phyloP scores from a whole-genome alignment of 306 rosid species.

The Vigna mungo region DNA sequence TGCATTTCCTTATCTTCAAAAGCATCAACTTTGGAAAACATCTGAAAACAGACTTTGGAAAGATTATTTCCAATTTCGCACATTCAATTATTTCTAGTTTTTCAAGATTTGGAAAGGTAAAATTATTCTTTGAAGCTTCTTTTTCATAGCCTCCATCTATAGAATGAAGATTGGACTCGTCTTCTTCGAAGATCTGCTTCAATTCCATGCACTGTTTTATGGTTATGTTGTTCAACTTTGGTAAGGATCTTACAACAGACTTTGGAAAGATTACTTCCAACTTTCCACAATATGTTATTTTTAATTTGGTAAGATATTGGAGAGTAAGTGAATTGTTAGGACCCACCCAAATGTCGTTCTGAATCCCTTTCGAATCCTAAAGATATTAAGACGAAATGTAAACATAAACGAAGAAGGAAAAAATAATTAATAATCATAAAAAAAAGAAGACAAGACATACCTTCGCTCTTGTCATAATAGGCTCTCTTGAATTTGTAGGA shows the following conservation, averaged over 20 bases:
- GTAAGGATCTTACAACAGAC: neutral
- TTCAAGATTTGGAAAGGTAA: neutral
- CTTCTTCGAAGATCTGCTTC: neutral
- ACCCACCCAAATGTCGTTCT: too few relatives aligned
- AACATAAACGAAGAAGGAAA: too few relatives aligned
- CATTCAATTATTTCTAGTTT: neutral
- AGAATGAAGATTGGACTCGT: too few relatives aligned
- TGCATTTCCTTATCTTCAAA: neutral
- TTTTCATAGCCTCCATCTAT: neutral
- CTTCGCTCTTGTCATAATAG: too few relatives aligned
- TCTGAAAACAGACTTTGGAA: constrained; percentile 13
- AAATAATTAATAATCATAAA: too few relatives aligned
- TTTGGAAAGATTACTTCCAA: constrained; percentile 13
- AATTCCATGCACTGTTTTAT: neutral
- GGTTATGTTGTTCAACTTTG: neutral
- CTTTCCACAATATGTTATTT: neutral
- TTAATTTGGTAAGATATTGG: too few relatives aligned
- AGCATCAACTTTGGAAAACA: constrained; percentile 22
- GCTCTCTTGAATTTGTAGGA: too few relatives aligned
- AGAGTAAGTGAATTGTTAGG: too few relatives aligned
- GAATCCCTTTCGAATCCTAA: too few relatives aligned
- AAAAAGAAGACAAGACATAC: too few relatives aligned
- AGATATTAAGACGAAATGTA: too few relatives aligned
- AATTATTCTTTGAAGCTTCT: neutral
- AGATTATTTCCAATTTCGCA: constrained; percentile 12